A percentile compares a stretch with the other conserved stretches of the same genome.
Conservation (phyloP, 345 rosid species). For the Ceriops decandra region DNA sequence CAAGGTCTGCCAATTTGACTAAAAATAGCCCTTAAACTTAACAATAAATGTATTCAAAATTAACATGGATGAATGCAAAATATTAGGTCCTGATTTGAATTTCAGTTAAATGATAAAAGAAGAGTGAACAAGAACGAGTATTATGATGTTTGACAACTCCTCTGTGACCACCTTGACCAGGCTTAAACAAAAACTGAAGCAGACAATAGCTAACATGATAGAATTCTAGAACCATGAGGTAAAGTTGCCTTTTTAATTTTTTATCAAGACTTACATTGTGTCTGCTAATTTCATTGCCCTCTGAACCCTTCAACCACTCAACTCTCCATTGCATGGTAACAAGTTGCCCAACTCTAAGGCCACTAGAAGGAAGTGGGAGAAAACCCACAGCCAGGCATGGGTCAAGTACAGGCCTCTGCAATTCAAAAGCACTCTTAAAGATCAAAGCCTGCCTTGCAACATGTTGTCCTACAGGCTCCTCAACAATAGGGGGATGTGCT, state of each 20-base stretch:
- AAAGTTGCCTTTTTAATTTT: background rate
- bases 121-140: background rate
- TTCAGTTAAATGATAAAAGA: background rate
- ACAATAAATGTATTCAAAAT: background rate
- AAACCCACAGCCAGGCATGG: slow-evolving; percentile 92
- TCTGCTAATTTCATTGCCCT: slow-evolving; percentile 35
- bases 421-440: slow-evolving; percentile 69
- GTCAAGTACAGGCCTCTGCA: slow-evolving; percentile 90
- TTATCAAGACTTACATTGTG: slow-evolving; percentile 43
- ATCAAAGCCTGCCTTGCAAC: slow-evolving; percentile 48
- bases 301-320: slow-evolving; percentile 70
- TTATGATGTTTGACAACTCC: background rate
- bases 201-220: background rate
- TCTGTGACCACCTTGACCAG: background rate
- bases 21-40: background rate
- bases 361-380: slow-evolving; percentile 71
- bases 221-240: background rate
- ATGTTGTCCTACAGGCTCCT: slow-evolving; percentile 35
- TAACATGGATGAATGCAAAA: too few relatives aligned
- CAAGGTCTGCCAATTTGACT: background rate
- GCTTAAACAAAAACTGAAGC: slow-evolving; percentile 4
- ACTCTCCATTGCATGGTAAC: slow-evolving; percentile 84
- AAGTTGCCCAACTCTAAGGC: slow-evolving; percentile 89
- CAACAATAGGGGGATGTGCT: slow-evolving; percentile 73
- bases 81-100: background rate